phyloP scores from a whole-genome alignment of 805 yeast species.

The Starmerella geochares region DNA sequence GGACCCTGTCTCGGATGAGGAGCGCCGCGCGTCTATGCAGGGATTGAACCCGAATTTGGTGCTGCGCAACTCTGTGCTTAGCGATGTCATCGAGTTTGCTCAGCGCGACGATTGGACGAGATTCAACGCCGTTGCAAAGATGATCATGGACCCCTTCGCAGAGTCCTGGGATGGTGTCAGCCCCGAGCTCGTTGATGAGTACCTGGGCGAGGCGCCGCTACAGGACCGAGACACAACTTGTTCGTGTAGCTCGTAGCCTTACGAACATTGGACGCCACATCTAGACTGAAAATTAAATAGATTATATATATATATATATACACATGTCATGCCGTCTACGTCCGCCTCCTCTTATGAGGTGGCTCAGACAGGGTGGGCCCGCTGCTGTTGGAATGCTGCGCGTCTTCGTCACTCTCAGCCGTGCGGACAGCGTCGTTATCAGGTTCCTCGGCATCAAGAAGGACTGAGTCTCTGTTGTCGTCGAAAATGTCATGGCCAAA shows the following conservation, averaged over 20 bases:
- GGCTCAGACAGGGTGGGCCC: too few species aligned
- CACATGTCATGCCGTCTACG: too few species aligned
- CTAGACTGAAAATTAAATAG: neutral
- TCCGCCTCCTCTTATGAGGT: too few species aligned
- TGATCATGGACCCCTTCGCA: conserved; percentile 72
- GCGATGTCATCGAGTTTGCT: conserved; percentile 62
- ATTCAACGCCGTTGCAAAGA: conserved; percentile 51
- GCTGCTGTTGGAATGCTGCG: too few species aligned
- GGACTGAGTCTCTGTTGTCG: conserved; percentile 22
- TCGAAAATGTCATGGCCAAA: conserved; percentile 26
- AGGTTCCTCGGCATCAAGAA: conserved; percentile 1
- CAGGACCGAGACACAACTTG: conserved; percentile 57
- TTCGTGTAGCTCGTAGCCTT: conserved; percentile 43
- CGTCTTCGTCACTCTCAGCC: too few species aligned
- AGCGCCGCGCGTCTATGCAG: conserved; percentile 38
- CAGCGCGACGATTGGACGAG: conserved; percentile 41
- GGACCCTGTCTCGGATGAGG: conserved; percentile 35
- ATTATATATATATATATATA: too few species aligned
- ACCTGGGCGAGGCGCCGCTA: conserved; percentile 41
- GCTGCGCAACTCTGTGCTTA: conserved; percentile 77
- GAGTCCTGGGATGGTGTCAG: conserved; percentile 42
- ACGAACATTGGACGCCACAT: neutral
- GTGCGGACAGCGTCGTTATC: too few species aligned
- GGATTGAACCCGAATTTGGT: conserved; percentile 64
- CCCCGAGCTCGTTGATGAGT: conserved; percentile 50